Evolutionary conservation across 2,329 filamentous ascomycete genomes (phyloP).

Genomic region (Nemania abortiva): DNA sequence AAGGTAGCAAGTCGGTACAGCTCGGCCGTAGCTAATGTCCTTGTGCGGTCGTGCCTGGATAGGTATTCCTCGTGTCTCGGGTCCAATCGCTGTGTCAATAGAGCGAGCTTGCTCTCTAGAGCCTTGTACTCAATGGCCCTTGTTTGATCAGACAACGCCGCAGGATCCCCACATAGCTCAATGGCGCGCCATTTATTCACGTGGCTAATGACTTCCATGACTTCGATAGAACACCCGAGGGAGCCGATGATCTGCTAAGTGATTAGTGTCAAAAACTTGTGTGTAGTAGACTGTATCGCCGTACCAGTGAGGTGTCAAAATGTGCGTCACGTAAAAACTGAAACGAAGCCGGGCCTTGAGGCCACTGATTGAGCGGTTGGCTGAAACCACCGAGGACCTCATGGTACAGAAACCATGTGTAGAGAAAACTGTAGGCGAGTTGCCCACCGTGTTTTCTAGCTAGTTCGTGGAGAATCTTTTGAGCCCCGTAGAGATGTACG

Average conservation of each 20-base stretch:
- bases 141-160: slow-evolving; percentile 46
- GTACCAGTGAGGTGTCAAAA: slow-evolving; percentile 52
- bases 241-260: slow-evolving; percentile 59
- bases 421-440: slow-evolving; percentile 55
- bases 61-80: slow-evolving; percentile 48
- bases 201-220: slow-evolving; percentile 58
- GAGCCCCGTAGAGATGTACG: slow-evolving; percentile 59
- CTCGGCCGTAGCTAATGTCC: slow-evolving; percentile 59
- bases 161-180: slow-evolving; percentile 49
- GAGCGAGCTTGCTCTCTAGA: slow-evolving; percentile 46
- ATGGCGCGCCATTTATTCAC: slow-evolving; percentile 54
- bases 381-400: slow-evolving; percentile 60
- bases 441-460: slow-evolving; percentile 46
- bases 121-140: slow-evolving; percentile 48
- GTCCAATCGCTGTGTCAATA: slow-evolving; percentile 48
- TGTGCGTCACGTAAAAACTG: slow-evolving; percentile 48
- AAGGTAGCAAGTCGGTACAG: slow-evolving; percentile 63
- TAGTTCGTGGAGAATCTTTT: slow-evolving; percentile 52
- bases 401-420: slow-evolving; percentile 63
- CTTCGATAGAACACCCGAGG: slow-evolving; percentile 60
- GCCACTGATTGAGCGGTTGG: slow-evolving; percentile 50
- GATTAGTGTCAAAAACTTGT: slow-evolving; percentile 21
- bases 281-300: not conserved
- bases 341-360: slow-evolving; percentile 47
- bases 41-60: slow-evolving; percentile 47